Base-by-base conservation (phyloP, 78 protist genomes). In the Reticulomyxa filosa region DNA sequence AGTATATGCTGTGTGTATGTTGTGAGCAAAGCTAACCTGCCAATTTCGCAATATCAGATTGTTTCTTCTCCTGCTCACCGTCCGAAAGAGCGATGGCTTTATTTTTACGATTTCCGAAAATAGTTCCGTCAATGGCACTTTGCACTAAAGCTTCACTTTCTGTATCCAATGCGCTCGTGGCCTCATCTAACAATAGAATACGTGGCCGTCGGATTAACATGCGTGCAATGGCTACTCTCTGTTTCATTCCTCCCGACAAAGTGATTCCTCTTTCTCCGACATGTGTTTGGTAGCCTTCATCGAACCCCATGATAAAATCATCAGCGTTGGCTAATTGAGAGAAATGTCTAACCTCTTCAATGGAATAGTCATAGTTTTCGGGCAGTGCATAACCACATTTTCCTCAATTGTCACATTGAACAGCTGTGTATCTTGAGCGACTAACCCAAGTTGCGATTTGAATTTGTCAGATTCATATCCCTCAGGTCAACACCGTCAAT, bases 131-230 rank as follows among this genome's bases (percentile, higher is more conserved):
- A 22, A 70, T n/a, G 23, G 88, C 83, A 46, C 78, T 75, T 33
- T 79, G 78, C 37, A 88, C 83, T 2, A 74, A 70, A 38, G 67
- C 64, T 70, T 88, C 94, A 23, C 72, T 69, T 59, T 82, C 78
- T 3, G 90, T 63, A 66, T 88, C 94, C n/a, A 88, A 73, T 25
- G 84, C 85, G 5, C 87, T 69, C 13, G 94, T 88, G 26, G 84
- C 82, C 76, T 88, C 95, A 70, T 95, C 99, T 6, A 95, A 81
- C 8, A 95, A 65, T 13, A 95, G 63, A 36, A 95, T 78, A 48
- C 59, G 66, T 20, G 97, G 94, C 52, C 87, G 70, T 37, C 72
- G 29, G 23, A 90, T 64, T 25, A 90, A 59, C 0, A 90, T 93
- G 2, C 99, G 71, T 1, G 99, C 95, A 8, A 90, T 80, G 32